These are phyloP conservation scores for Hypericum androsaemum DNA, from an alignment of 345 rosid genomes.

Conservation along the genomic window DNA sequence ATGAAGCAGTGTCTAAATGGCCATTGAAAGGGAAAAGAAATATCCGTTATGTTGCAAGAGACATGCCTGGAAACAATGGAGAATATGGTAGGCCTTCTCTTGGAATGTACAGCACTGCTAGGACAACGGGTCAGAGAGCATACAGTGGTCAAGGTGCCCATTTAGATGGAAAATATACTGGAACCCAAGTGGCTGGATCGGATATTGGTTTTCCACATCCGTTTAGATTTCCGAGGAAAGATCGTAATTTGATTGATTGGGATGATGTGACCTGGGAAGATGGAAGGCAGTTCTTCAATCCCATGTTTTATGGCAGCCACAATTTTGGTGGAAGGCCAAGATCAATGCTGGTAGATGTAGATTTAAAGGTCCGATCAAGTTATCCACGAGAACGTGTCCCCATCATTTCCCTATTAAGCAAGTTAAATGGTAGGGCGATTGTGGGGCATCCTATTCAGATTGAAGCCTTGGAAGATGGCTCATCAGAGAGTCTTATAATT, in stretches of 20 bases:
- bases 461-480: constrained; percentile 65
- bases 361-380: constrained; percentile 77
- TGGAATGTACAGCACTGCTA: constrained; percentile 36
- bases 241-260: constrained; percentile 38
- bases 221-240: constrained; percentile 27
- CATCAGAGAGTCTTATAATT: constrained; percentile 38
- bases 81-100: constrained; percentile 22
- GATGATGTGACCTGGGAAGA: constrained; percentile 48
- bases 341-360: constrained; percentile 62
- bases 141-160: constrained; percentile 31
- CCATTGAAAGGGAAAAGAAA: constrained; percentile 84
- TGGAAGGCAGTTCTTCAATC: constrained; percentile 29
- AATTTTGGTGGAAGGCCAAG: constrained; percentile 35
- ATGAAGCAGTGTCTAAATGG: constrained; percentile 84
- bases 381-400: constrained; percentile 74
- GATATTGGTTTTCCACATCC: constrained; percentile 31
- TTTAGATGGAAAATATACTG: constrained; percentile 31
- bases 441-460: constrained; percentile 84
- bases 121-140: constrained; percentile 36
- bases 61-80: constrained; percentile 26
- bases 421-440: constrained; percentile 72
- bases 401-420: constrained; percentile 72
- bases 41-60: constrained; percentile 50
- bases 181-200: constrained; percentile 27
- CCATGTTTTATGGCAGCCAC: constrained; percentile 26